Base-by-base conservation (phyloP, 352 stramenopile species). In the Sclerospora graminicola region DNA sequence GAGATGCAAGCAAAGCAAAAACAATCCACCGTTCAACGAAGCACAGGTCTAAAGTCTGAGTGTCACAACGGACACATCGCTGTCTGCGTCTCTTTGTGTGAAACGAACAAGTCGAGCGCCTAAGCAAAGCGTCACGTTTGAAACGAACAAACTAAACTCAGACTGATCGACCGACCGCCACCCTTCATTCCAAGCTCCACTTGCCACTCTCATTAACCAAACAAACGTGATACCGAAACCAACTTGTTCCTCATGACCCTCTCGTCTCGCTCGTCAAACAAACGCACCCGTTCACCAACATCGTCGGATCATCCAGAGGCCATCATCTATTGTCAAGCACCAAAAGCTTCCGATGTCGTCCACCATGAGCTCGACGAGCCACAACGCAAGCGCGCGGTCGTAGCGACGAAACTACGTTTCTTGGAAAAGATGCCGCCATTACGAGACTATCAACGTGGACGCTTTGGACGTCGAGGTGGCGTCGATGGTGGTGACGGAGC, bases 401-500 rank as follows among this genome's bases (percentile, higher is more conserved):
- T 82, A 15, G 45, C 63, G 51, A 57, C 67, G 15, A 79, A 82
- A 48, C 48, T 88, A 38, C 63, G 61, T 4, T 83, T 84, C 36
- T 51, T 88, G 8, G 62, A 84, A 41, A 85, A 88, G 36, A 64
- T 88, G 40, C 72, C 70, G 9, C 57, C 70, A 7, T 41, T 88
- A 16, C 29, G 60, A 4, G 62, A 78, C 43, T 83, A 88, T 45
- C 69, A 85, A 33, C 70, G 72, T n/a, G 57, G 45, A 1, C 63
- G 57, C 10, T 80, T 71, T 24, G 76, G 76, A 2, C 64, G 76
- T 10, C 68, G 76, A 18, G 76, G 76, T 4, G 76, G 63, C 10
- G 69, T 88, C 7, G 76, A 88, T 35, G 73, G 72, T 2, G 76
- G 76, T 6, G 46, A 61, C 20, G 51, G 37, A 14, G 46, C 16